Percentiles rank a stretch among this genome's conserved stretches.
These are phyloP conservation scores for Gaeumannomyces sp. DNA, from an alignment of 2,329 filamentous ascomycete species.

Conservation along the genomic window DNA sequence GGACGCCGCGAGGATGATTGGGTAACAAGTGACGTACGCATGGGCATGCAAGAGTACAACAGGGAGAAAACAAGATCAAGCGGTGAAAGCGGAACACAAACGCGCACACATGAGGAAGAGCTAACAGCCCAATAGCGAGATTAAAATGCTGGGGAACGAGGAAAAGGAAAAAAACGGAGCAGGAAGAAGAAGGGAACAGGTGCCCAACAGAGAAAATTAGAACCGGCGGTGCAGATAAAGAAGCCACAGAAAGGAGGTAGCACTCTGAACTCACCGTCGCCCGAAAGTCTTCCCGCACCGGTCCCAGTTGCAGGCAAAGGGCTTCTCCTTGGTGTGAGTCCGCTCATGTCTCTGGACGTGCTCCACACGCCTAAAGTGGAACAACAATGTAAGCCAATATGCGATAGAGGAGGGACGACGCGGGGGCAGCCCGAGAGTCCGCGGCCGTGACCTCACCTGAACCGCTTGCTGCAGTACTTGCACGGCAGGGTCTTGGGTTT, in stretches of 20 bases:
- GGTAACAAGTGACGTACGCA: background rate
- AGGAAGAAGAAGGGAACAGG: constrained; percentile 10
- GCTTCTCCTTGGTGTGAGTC: constrained; percentile 61
- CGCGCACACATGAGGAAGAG: background rate
- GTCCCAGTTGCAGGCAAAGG: constrained; percentile 53
- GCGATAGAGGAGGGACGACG: constrained; percentile 20
- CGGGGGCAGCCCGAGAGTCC: constrained; percentile 14
- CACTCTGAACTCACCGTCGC: constrained; percentile 44
- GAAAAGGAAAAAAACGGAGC: constrained; percentile 13
- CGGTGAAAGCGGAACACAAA: background rate
- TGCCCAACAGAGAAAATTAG: constrained; percentile 5
- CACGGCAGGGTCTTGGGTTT: constrained; percentile 58
- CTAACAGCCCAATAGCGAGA: background rate
- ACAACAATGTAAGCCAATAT: constrained; percentile 35
- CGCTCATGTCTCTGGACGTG: constrained; percentile 59
- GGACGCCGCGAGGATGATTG: background rate
- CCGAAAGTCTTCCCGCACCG: constrained; percentile 58
- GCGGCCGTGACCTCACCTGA: constrained; percentile 42
- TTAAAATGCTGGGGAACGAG: constrained; percentile 5
- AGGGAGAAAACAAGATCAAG: background rate
- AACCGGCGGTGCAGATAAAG: constrained; percentile 1
- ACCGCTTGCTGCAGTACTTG: constrained; percentile 57
- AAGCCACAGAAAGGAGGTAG: constrained; percentile 9
- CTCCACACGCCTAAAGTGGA: constrained; percentile 49
- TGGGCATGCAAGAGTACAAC: background rate